Conservation (phyloP, 2,329 filamentous ascomycete genomes). For the Xylariaceae sp. region DNA sequence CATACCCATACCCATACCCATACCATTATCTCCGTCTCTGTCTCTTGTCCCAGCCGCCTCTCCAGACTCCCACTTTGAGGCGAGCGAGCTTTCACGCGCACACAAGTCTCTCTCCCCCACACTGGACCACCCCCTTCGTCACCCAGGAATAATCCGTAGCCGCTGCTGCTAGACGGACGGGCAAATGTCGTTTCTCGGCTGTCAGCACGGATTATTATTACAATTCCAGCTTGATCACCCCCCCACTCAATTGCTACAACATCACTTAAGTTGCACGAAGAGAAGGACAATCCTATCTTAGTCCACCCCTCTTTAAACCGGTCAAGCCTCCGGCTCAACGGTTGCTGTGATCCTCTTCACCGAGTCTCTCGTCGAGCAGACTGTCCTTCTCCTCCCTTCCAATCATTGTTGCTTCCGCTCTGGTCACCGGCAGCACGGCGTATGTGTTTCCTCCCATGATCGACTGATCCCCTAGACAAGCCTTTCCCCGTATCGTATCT, state of each 20-base stretch:
- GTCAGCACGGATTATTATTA: slow-evolving; percentile 18
- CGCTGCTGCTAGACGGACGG: background rate
- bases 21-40: no score
- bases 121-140: slow-evolving; percentile 2
- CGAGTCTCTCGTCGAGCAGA: slow-evolving; percentile 28
- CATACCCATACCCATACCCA: no score
- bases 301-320: slow-evolving; percentile 32
- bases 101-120: slow-evolving; percentile 12
- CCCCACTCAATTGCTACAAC: slow-evolving; percentile 22
- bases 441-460: slow-evolving; percentile 23
- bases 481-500: slow-evolving; percentile 18
- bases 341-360: slow-evolving; percentile 30
- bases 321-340: slow-evolving; percentile 31
- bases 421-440: slow-evolving; percentile 26
- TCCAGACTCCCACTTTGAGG: background rate
- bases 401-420: slow-evolving; percentile 28
- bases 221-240: slow-evolving; percentile 13
- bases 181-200: slow-evolving; percentile 13
- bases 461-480: slow-evolving; percentile 18
- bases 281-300: slow-evolving; percentile 21
- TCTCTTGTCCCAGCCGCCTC: background rate
- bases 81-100: background rate
- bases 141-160: background rate
- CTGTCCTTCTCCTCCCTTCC: slow-evolving; percentile 25
- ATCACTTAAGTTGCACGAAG: slow-evolving; percentile 20